phyloP scores from a whole-genome alignment of 805 yeast genomes.

The Ogataea polymorpha region DNA sequence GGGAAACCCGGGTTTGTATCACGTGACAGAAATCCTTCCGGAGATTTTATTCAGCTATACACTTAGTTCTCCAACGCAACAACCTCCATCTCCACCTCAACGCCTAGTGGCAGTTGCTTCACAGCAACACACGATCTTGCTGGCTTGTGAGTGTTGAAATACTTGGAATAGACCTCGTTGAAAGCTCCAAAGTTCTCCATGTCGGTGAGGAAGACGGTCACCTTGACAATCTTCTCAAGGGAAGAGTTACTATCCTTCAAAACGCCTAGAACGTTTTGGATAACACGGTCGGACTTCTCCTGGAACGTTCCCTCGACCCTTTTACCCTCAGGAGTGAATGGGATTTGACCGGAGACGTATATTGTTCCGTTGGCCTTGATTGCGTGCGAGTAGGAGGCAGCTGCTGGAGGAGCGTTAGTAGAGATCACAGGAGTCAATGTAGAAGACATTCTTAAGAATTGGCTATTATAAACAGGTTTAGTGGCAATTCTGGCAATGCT shows the following conservation, averaged over 20 bases:
- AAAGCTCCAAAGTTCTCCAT: conserved; percentile 82
- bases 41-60: neutral
- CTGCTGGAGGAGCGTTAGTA: conserved; percentile 88
- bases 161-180: conserved; percentile 79
- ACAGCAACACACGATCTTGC: conserved; percentile 99
- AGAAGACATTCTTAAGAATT: conserved; percentile 32
- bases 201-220: conserved; percentile 86
- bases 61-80: conserved; percentile 67
- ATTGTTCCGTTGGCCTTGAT: conserved; percentile 85
- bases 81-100: conserved; percentile 76
- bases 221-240: conserved; percentile 80
- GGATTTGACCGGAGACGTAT: conserved; percentile 94
- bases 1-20: conserved; percentile 4
- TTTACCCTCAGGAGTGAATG: conserved; percentile 78
- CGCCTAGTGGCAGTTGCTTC: conserved; percentile 81
- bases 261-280: conserved; percentile 66
- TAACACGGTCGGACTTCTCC: conserved; percentile 73
- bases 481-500: conserved; percentile 2
- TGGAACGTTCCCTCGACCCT: conserved; percentile 73
- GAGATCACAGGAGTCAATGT: conserved; percentile 51
- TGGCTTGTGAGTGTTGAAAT: conserved; percentile 78
- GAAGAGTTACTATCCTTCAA: conserved; percentile 84
- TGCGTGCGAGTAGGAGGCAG: conserved; percentile 96
- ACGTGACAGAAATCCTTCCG: conserved; percentile 4
- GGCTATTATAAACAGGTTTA: conserved; percentile 13